These are phyloP conservation scores for Triticum monococcum DNA, from an alignment of 176 grass and related monocot genomes.

Conservation along the genomic window DNA sequence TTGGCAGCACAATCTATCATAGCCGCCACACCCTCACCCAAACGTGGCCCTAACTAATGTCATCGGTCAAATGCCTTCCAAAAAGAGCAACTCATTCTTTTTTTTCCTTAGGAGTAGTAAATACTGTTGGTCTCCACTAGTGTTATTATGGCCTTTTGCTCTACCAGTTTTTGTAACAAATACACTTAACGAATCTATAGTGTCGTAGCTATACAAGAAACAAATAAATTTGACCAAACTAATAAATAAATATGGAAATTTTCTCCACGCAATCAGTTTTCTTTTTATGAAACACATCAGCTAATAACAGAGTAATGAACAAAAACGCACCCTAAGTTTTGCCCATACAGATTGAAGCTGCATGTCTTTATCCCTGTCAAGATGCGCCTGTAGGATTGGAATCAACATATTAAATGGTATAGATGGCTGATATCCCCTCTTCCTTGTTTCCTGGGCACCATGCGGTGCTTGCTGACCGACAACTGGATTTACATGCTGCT, in stretches of 20 bases:
- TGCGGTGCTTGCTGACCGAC: conserved; percentile 52
- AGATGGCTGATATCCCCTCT: conserved; percentile 53
- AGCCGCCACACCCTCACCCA: background rate
- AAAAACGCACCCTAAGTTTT: conserved; percentile 76
- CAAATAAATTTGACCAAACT: background rate
- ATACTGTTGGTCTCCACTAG: background rate
- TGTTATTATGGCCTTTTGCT: conserved; percentile 16
- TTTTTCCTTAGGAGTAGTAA: conserved; percentile 10
- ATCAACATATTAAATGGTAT: conserved; percentile 99
- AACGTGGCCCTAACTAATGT: background rate
- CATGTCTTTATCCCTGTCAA: conserved; percentile 98
- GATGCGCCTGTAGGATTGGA: conserved; percentile 83
- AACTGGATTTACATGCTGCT: conserved; percentile 29
- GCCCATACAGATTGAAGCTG: conserved; percentile 84
- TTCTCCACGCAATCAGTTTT: conserved; percentile 9
- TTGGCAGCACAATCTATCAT: background rate
- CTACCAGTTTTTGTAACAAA: conserved; percentile 17
- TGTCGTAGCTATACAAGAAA: background rate
- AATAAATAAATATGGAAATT: background rate
- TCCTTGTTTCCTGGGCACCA: conserved; percentile 53
- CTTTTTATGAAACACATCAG: conserved; percentile 8
- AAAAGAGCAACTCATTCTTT: background rate
- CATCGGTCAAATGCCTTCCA: background rate
- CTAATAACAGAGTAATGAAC: conserved; percentile 10
- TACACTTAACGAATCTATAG: conserved; percentile 2